phyloP scores from a whole-genome alignment of 257 asterid species.

The Solanum bulbocastanum region DNA sequence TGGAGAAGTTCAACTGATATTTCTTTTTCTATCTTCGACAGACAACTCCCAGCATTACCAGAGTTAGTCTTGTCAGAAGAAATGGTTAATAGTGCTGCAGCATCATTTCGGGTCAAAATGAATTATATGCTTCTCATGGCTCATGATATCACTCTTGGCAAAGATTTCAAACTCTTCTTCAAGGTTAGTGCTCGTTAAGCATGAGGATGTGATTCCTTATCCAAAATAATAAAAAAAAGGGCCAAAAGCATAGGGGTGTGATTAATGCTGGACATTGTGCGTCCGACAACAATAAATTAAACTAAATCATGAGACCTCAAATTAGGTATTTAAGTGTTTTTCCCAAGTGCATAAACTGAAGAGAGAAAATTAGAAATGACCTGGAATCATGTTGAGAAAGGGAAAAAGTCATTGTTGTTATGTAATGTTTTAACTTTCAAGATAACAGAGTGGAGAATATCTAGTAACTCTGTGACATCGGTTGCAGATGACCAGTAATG shows the following conservation, averaged over 20 bases:
- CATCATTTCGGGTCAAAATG: slow-evolving; percentile 84
- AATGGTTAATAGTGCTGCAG: slow-evolving; percentile 87
- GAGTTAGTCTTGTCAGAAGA: slow-evolving; percentile 91
- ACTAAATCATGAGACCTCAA: neutral
- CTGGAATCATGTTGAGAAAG: neutral
- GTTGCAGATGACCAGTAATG: neutral
- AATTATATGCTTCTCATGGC: slow-evolving; percentile 95
- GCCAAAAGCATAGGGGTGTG: neutral
- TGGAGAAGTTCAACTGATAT: slow-evolving; percentile 7
- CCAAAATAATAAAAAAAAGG: neutral
- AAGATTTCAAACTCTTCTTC: slow-evolving; percentile 86
- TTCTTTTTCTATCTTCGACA: slow-evolving; percentile 20
- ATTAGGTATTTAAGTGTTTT: neutral
- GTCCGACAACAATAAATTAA: neutral
- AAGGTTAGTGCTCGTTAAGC: slow-evolving; percentile 39
- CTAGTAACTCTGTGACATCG: neutral
- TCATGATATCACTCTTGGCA: slow-evolving; percentile 92
- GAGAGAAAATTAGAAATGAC: neutral
- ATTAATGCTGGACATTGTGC: neutral
- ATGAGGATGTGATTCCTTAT: neutral
- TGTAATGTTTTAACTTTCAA: neutral
- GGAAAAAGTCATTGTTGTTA: neutral
- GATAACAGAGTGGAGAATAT: neutral
- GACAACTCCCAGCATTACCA: slow-evolving; percentile 62
- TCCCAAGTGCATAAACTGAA: neutral